Evolutionary conservation across 2,329 filamentous ascomycete genomes (phyloP), one percentile per base, ranked within the genome.

Genomic region (Fusarium sororula): DNA sequence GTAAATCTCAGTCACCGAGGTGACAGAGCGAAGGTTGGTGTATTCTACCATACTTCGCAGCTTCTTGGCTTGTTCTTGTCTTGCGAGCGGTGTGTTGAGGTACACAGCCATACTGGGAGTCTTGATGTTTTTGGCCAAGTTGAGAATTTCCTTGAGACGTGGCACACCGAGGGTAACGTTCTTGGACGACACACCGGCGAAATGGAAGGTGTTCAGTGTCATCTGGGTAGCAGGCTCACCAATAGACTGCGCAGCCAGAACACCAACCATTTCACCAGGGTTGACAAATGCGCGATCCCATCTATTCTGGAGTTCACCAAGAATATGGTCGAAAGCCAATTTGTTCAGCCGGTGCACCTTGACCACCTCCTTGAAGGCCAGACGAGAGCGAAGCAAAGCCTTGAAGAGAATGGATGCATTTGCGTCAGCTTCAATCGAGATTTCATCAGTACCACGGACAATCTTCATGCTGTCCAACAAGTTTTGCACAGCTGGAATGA

Each of bases 121-220:
- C 88, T 98, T 99, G 87, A 99, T 98, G 84, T 98, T 97, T 77
- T 93, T 95, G 1, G 97, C 96, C 67, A 99, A 91, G 82, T 99
- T 99, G 66, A 99, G 89, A 90, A 99, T 99, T 86, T 99, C 96
- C 89, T 99, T 99, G 56, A 99, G 90, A 91, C 96, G 96, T 48
- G 96, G 96, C 48, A 99, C 96, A 94, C 96, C 96, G 55, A 99
- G 92, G 1, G 96, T 99, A 63, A 99, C 96, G 88, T 99, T 99
- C 92, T 99, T 99, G 30, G 96, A 98, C 42, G 97, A 98, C 70
- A 99, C 95, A 98, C 96, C 96, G 83, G 96, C 95, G 83, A 99
- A 99, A 88, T 99, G 96, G 93, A 99, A 99, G 30, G 96, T 99
- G 86, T 99, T 99, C 70, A 99, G 86, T 3, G 96, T 99, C 96